Evolutionary conservation across 2,329 filamentous ascomycete species (phyloP).

Genomic region (Lojkania enalia): DNA sequence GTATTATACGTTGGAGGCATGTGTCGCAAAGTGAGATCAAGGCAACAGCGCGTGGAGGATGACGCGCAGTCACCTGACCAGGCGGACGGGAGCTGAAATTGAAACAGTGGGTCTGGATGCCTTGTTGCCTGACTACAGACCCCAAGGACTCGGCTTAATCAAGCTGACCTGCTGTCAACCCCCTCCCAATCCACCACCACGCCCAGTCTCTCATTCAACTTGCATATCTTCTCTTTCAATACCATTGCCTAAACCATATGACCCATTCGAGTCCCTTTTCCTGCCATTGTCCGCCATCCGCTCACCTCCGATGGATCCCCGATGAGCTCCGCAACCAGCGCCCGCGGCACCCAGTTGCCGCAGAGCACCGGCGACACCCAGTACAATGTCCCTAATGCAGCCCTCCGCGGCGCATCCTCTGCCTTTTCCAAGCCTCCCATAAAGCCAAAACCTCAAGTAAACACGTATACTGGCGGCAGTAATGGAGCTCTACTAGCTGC

Average conservation of each 20-base stretch:
- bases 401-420: slow-evolving; percentile 52
- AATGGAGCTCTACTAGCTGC: slow-evolving; percentile 53
- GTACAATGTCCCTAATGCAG: slow-evolving; percentile 48
- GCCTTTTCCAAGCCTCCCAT: slow-evolving; percentile 53
- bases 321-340: slow-evolving; percentile 40
- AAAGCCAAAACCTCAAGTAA: slow-evolving; percentile 46
- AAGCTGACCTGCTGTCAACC: not conserved
- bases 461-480: slow-evolving; percentile 44
- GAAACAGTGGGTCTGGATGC: too few species aligned
- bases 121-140: too few species aligned
- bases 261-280: slow-evolving; percentile 2
- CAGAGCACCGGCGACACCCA: slow-evolving; percentile 40
- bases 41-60: slow-evolving; percentile 1
- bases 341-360: slow-evolving; percentile 29
- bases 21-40: too few species aligned
- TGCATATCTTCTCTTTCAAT: slow-evolving; percentile 5
- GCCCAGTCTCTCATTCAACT: slow-evolving; percentile 19
- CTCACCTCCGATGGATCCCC: slow-evolving; percentile 39
- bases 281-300: slow-evolving; percentile 17
- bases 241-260: too few species aligned
- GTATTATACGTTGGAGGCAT: too few species aligned
- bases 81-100: slow-evolving; percentile 1
- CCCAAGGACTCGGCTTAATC: too few species aligned
- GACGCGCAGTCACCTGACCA: slow-evolving; percentile 11
- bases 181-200: too few species aligned